Base-by-base conservation (phyloP, 2,329 filamentous ascomycete species). In the Colletotrichum graminicola region DNA sequence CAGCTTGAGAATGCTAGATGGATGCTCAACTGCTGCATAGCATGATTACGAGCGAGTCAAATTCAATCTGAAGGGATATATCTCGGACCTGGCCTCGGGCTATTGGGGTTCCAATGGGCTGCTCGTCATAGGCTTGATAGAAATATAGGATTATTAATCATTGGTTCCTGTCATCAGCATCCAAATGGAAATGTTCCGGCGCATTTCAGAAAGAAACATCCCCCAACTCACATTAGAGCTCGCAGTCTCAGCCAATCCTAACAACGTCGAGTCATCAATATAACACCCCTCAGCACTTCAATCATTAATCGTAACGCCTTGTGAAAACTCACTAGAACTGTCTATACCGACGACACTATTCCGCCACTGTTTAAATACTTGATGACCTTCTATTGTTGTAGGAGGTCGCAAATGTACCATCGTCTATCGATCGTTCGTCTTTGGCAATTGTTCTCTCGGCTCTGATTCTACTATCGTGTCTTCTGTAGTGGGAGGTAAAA, bases 221-320 rank as follows among this genome's bases (percentile, higher is more conserved):
- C 12, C 26, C 4, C 43, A 12, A 49, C 23, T 12, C n/a, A 23
- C 10, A 12, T 1, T 23, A 11, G 21, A 5, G 45, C 45, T 11
- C 45, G 8, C 4, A 11, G 5, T 23, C 2, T 12, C 10, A 23
- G n/a, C 45, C n/a, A 49, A 23, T 14, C 21, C 45, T 23, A 23
- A 23, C 1, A 14, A 49, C 11, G 7, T 2, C 3, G 43, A 47
- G n/a, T 12, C 45, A 5, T 26, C n/a, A n/a, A n/a, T 12, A 39
- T 49, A 23, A 1, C 10, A 23, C 62, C 76, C 75, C 43, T 74
- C 63, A 1, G 75, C 74, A 11, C 45, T 23, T 23, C 45, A 12
- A 21, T 21, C 18, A 10, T 21, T 43, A 8, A 5, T 10, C 6
- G 3, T 14, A 41, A 41, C 5, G 39, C 39, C 39, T 16, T 41